Evolutionary conservation across 2,329 filamentous ascomycete species (phyloP).

Genomic region (Furcasterigmium sp.): DNA sequence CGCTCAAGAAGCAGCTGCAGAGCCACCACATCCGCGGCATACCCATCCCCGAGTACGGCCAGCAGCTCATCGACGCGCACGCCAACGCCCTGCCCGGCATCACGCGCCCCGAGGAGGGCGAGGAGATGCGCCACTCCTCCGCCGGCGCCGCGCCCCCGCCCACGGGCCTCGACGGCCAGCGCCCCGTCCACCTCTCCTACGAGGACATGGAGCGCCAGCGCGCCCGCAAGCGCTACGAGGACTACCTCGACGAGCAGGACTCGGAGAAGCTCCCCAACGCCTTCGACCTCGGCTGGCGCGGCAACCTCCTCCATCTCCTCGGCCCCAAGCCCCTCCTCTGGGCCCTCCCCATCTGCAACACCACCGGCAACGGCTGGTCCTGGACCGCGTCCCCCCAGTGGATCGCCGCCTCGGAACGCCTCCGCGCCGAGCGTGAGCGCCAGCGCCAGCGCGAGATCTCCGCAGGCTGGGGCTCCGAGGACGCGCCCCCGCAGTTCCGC

Average conservation of each 20-base stretch:
- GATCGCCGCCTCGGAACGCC: constrained; percentile 62
- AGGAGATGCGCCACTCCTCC: constrained; percentile 40
- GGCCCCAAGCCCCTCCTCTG: constrained; percentile 69
- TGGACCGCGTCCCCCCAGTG: constrained; percentile 86
- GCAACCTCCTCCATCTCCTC: constrained; percentile 78
- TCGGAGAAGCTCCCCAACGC: constrained; percentile 84
- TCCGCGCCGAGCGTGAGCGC: constrained; percentile 51
- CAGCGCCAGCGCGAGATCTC: constrained; percentile 59
- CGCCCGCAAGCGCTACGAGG: constrained; percentile 50
- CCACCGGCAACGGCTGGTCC: constrained; percentile 85
- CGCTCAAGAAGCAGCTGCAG: constrained; percentile 66
- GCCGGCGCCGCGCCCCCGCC: constrained; percentile 14
- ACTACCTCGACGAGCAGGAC: constrained; percentile 87
- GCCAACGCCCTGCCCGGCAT: constrained; percentile 76
- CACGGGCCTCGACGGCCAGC: constrained; percentile 22
- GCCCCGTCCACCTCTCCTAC: constrained; percentile 44
- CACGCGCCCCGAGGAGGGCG: constrained; percentile 76
- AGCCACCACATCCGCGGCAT: constrained; percentile 45
- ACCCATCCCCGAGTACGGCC: constrained; percentile 55
- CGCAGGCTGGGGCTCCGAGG: constrained; percentile 59
- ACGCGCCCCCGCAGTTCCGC: constrained; percentile 14
- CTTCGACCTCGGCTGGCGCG: constrained; percentile 81
- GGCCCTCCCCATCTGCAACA: constrained; percentile 77
- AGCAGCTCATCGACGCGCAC: constrained; percentile 76
- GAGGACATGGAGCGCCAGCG: constrained; percentile 51